Base-by-base conservation (phyloP, 2,329 filamentous ascomycete genomes). In the Dothidotthia symphoricarpi region DNA sequence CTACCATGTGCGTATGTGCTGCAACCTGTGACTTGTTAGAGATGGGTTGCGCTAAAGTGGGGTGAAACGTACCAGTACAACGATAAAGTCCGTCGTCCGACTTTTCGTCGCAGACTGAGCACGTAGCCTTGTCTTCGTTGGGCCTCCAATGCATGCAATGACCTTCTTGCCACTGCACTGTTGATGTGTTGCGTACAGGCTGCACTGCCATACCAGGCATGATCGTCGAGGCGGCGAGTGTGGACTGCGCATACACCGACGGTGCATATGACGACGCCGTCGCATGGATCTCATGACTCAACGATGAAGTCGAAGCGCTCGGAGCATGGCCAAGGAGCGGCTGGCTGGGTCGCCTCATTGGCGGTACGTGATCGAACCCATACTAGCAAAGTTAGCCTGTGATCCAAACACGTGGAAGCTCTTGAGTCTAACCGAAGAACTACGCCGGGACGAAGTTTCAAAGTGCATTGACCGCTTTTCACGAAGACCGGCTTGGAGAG, bases 401-500 rank as follows among this genome's bases (percentile, higher is more conserved):
- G 32, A 32, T 34, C 35, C 25, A 43, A 14, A 34, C 22, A 6
- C 24, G 36, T 14, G 34, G 33, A 50, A 51, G 49, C 16, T 24
- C 15, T 34, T 34, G 13, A n/a, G 34, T 34, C 26, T 38, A 31
- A n/a, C 36, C 27, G 40, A 28, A 29, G 24, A 39, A 27, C 25
- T 40, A 24, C 37, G 39, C 31, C 39, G 30, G 16, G 28, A 43
- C 12, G 39, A 29, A 30, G 33, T 15, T 31, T 41, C 34, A 52
- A 97, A 95, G 63, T 96, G 88, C 1, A 87, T 90, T 3, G 93
- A 97, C 34, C 91, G 81, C 72, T 97, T 98, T 69, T 97, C 93
- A 22, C 89, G 82, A 40, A 98, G 73, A 4, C 88, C 95, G 13
- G 86, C 82, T 47, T 90, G 84, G 39, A 95, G 73, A 24, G 88